These are phyloP conservation scores for Trametes gibbosa DNA, from an alignment of 768 basidiomycete genomes.

Conservation along the genomic window DNA sequence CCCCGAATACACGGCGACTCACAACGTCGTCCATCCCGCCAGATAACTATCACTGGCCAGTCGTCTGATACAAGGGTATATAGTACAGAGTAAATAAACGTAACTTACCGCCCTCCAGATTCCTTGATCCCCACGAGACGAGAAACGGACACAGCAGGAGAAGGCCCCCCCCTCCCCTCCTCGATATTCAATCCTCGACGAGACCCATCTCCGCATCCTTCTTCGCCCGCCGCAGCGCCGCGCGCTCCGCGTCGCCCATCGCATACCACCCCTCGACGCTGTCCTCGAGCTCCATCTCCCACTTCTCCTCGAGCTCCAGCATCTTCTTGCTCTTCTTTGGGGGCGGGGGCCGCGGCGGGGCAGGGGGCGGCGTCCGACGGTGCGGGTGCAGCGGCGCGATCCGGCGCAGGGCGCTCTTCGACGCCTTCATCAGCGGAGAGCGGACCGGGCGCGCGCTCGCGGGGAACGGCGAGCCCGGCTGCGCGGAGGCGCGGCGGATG, in stretches of 20 bases:
- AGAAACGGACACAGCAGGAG: neutral
- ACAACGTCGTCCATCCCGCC: too few species aligned
- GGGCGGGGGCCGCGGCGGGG: slow-evolving; percentile 65
- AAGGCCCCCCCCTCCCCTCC: neutral
- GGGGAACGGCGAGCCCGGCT: slow-evolving; percentile 60
- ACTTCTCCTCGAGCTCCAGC: slow-evolving; percentile 69
- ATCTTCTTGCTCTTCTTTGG: slow-evolving; percentile 81
- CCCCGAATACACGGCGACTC: too few species aligned
- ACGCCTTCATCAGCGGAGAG: slow-evolving; percentile 66
- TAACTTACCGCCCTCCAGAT: too few species aligned
- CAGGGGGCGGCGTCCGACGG: slow-evolving; percentile 70
- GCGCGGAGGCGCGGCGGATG: slow-evolving; percentile 67
- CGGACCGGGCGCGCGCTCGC: slow-evolving; percentile 40
- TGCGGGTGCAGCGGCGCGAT: slow-evolving; percentile 80
- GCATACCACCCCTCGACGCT: slow-evolving; percentile 60
- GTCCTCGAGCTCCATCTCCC: slow-evolving; percentile 78
- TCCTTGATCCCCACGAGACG: neutral
- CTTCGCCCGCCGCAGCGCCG: slow-evolving; percentile 54
- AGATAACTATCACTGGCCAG: too few species aligned
- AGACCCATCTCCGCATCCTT: slow-evolving; percentile 57
- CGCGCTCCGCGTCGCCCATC: slow-evolving; percentile 35
- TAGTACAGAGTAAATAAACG: too few species aligned
- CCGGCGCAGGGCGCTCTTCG: slow-evolving; percentile 55
- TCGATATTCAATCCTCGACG: slow-evolving; percentile 26
- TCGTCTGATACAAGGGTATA: too few species aligned